These are phyloP conservation scores for Entophlyctis luteolus DNA, from an alignment of 192 early-diverging fungal species.

Conservation along the genomic window DNA sequence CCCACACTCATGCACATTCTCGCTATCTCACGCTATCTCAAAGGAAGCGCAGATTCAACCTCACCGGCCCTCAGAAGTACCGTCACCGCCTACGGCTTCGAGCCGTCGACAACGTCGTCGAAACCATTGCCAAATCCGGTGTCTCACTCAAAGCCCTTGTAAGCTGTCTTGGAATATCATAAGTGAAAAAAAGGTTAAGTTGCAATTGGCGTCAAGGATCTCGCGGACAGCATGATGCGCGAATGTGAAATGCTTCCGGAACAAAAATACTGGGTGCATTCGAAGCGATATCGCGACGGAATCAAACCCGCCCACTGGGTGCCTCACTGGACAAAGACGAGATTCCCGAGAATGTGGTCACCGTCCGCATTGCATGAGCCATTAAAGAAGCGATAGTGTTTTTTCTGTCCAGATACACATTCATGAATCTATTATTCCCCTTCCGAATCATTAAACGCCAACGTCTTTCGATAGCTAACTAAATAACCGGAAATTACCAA, in stretches of 20 bases:
- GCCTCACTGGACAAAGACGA: constrained; percentile 51
- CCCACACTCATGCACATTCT: no score
- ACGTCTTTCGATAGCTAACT: no score
- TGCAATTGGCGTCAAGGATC: constrained; percentile 41
- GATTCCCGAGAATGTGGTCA: constrained; percentile 41
- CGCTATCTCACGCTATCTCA: background rate
- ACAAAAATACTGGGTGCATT: constrained; percentile 54
- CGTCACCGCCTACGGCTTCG: constrained; percentile 43
- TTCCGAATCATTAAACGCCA: no score
- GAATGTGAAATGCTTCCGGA: constrained; percentile 44
- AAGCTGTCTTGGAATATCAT: background rate
- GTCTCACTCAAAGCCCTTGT: constrained; percentile 47
- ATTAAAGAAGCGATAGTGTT: no score
- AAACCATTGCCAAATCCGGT: constrained; percentile 40
- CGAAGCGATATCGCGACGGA: constrained; percentile 49
- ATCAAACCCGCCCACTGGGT: constrained; percentile 57
- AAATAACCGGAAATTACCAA: no score
- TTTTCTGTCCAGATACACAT: no score
- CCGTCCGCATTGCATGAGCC: constrained; percentile 37
- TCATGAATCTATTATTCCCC: no score
- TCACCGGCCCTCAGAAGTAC: constrained; percentile 50
- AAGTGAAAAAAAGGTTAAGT: no score
- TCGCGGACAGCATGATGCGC: constrained; percentile 31
- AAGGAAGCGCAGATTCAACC: constrained; percentile 47
- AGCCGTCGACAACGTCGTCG: constrained; percentile 47